Conservation (phyloP, 768 basidiomycete genomes). For the Phylloporus sp. region DNA sequence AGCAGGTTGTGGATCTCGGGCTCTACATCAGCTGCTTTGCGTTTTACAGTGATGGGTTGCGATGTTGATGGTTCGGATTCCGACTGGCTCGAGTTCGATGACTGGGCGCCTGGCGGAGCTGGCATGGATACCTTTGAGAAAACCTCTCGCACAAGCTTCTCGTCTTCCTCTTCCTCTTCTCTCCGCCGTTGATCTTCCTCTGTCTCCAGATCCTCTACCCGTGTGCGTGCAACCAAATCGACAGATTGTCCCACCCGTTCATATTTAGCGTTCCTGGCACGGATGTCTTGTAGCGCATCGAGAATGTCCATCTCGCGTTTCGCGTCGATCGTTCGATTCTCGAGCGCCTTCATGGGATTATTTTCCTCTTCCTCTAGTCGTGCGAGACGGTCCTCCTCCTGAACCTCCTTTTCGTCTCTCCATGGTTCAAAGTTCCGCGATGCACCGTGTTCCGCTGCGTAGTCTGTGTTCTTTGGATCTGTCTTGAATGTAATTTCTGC, state of each 20-base stretch:
- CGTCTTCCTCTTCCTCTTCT: slow-evolving; percentile 86
- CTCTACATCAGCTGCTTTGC: slow-evolving; percentile 78
- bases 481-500: slow-evolving; percentile 99
- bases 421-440: slow-evolving; percentile 98
- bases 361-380: slow-evolving; percentile 90
- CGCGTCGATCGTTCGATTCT: slow-evolving; percentile 88
- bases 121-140: slow-evolving; percentile 71
- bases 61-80: slow-evolving; percentile 14
- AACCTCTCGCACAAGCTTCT: slow-evolving; percentile 79
- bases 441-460: slow-evolving; percentile 91
- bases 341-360: slow-evolving; percentile 95
- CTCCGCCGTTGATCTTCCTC: slow-evolving; percentile 71
- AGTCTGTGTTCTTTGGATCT: slow-evolving; percentile 97
- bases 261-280: slow-evolving; percentile 81
- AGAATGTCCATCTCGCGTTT: slow-evolving; percentile 98
- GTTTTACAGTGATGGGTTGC: slow-evolving; percentile 68
- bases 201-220: slow-evolving; percentile 66
- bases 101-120: slow-evolving; percentile 6
- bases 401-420: slow-evolving; percentile 74
- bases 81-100: slow-evolving; percentile 25
- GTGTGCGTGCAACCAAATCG: slow-evolving; percentile 62
- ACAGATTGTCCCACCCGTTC: slow-evolving; percentile 78
- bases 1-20: slow-evolving; percentile 67
- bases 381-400: slow-evolving; percentile 81
- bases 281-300: slow-evolving; percentile 91